A percentile compares a stretch with the other conserved stretches of the same genome.
phyloP scores from a whole-genome alignment of 2,329 filamentous ascomycete species.

The Penicillium sp. region DNA sequence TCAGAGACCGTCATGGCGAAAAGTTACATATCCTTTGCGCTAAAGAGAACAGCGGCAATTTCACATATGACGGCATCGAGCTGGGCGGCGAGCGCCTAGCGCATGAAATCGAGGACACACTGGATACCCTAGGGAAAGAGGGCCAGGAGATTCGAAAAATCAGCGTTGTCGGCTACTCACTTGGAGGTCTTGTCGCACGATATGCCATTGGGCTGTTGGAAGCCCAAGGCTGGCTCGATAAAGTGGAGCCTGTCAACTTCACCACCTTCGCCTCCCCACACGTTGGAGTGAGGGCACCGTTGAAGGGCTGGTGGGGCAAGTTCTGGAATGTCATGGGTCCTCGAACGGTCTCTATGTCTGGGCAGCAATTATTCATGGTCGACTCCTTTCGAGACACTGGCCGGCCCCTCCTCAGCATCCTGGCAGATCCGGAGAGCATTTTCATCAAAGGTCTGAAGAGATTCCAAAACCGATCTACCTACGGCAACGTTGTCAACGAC shows the following conservation, averaged over 20 bases:
- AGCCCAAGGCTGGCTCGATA: constrained; percentile 77
- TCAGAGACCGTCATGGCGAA: constrained; percentile 56
- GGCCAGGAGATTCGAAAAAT: constrained; percentile 79
- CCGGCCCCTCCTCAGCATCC: constrained; percentile 76
- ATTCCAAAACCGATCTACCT: constrained; percentile 78
- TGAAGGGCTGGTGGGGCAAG: constrained; percentile 67
- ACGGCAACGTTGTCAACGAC: constrained; percentile 88
- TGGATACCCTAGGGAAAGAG: constrained; percentile 57
- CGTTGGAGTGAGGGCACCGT: constrained; percentile 73
- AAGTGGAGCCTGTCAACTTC: constrained; percentile 87
- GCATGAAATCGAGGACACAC: constrained; percentile 64
- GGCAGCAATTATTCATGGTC: constrained; percentile 83
- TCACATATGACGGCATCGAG: constrained; percentile 70
- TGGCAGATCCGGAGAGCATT: constrained; percentile 82
- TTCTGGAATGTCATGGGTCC: constrained; percentile 85
- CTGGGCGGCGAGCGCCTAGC: constrained; percentile 69
- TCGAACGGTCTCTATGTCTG: constrained; percentile 78
- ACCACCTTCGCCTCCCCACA: constrained; percentile 88
- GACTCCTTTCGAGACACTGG: constrained; percentile 83
- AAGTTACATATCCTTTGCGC: constrained; percentile 60
- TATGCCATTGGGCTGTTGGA: constrained; percentile 86
- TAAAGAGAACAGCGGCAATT: constrained; percentile 60
- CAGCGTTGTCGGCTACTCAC: constrained; percentile 85
- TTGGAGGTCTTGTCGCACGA: constrained; percentile 83
- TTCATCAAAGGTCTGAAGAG: constrained; percentile 78